Percentiles rank a stretch among this genome's conserved stretches.
Conservation (phyloP, 1,284 basidiomycete genomes). For the Phlebopus sp. region DNA sequence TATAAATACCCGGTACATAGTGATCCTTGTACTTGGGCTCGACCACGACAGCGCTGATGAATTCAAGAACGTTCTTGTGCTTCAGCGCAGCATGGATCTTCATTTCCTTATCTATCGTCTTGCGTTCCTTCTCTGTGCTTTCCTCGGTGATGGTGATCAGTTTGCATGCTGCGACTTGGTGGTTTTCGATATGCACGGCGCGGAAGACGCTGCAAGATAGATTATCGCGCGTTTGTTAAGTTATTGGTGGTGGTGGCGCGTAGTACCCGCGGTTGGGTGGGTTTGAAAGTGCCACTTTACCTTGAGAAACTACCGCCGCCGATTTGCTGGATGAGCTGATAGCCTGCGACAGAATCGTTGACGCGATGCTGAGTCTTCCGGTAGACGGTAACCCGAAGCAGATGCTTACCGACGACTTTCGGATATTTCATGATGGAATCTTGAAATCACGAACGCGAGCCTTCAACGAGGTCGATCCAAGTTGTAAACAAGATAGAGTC, state of each 20-base stretch:
- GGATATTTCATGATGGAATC: slow-evolving; percentile 27
- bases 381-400: background rate
- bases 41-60: slow-evolving; percentile 74
- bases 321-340: slow-evolving; percentile 68
- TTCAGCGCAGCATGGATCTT: slow-evolving; percentile 85
- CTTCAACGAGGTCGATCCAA: background rate
- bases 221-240: too few relatives aligned
- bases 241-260: too few relatives aligned
- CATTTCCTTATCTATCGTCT: slow-evolving; percentile 91
- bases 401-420: slow-evolving; percentile 25
- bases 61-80: slow-evolving; percentile 82
- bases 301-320: slow-evolving; percentile 85
- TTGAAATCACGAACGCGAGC: background rate
- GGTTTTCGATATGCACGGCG: slow-evolving; percentile 67
- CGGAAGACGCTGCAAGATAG: slow-evolving; percentile 74
- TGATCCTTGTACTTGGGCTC: slow-evolving; percentile 59
- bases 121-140: slow-evolving; percentile 64
- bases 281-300: slow-evolving; percentile 40
- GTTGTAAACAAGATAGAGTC: too few relatives aligned
- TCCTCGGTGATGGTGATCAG: slow-evolving; percentile 62
- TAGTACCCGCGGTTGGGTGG: too few relatives aligned
- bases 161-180: slow-evolving; percentile 82
- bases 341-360: slow-evolving; percentile 44
- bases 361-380: background rate
- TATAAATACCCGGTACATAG: slow-evolving; percentile 83